Base-by-base conservation (phyloP, 805 yeast genomes). In the Pichia pseudocactophila region DNA sequence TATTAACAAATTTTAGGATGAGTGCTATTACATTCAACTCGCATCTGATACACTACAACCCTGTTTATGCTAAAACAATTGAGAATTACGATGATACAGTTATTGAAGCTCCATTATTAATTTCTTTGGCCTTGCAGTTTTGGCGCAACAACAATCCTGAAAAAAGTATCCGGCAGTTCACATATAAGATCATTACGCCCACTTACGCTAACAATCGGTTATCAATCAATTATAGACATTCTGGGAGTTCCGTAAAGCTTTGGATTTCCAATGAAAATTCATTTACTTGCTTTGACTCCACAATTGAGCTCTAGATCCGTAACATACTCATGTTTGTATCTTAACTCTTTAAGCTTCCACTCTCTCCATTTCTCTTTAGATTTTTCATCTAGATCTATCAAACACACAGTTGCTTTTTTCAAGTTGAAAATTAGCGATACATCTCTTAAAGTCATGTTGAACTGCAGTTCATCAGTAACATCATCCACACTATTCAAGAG, bases 61-160 rank as follows among this genome's bases (percentile, higher is more conserved):
- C 59, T 6, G 49, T 49, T 1, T 85, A 84, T 56, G 70, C 86
- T 7, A 50, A 41, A 3, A 43, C 55, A 0, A 53, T 52, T 2
- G 97, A 90, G 54, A 68, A 73, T 1, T 74, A 86, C 39, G 78
- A 80, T 0, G 65, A 68, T 30, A 58, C 80, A 0, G 62, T 90
- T 1, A 79, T 82, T 0, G 95, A 85, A 36, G 98, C 96, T 0
- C 96, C 97, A 0, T 66, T 89, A 41, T 64, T 83, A 44, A 71
- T 83, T 1, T 78, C 82, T 8, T 48, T 83, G 31, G 50, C 78
- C 30, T 56, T 85, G 27, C 73, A 74, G 42, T 80, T 78, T 44
- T 58, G 59, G 60, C 9, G 25, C 7, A 42, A 51, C 7, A 22
- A 36, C 13, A 18, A 39, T 11, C 17, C 42, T 5, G 41, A 44